Percentiles rank a stretch among this genome's conserved stretches.
phyloP scores from a whole-genome alignment of 2,329 filamentous ascomycete species.

The Phyllosticta citriasiana region DNA sequence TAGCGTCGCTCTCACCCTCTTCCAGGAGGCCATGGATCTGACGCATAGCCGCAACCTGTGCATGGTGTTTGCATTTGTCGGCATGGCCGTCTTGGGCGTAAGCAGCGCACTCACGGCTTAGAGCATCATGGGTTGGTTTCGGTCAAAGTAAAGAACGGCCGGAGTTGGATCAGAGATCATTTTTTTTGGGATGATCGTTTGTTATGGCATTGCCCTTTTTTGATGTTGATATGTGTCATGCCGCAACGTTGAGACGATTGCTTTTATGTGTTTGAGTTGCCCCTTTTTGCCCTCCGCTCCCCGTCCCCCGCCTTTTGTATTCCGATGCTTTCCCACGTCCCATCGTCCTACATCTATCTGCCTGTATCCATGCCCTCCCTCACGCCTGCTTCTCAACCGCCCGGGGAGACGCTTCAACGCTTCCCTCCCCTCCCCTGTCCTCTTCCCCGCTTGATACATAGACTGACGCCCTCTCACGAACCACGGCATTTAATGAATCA shows the following conservation, averaged over 20 bases:
- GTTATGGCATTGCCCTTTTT: neutral
- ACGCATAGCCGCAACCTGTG: conserved; percentile 71
- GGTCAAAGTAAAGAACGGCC: neutral
- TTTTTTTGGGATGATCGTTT: neutral
- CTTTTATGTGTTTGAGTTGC: neutral
- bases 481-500: neutral
- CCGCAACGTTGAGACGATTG: neutral
- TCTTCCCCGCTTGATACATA: neutral
- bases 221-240: neutral
- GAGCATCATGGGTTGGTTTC: neutral
- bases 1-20: conserved; percentile 79
- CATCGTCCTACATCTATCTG: neutral
- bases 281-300: neutral
- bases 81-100: conserved; percentile 79
- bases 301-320: neutral
- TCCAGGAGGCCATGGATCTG: conserved; percentile 73
- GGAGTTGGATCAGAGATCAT: neutral
- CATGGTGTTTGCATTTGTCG: conserved; percentile 69
- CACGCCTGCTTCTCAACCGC: neutral
- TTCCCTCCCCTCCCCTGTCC: neutral
- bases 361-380: neutral
- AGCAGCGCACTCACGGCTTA: conserved; percentile 73
- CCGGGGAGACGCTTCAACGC: neutral
- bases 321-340: neutral
- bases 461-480: neutral